Conservation (phyloP, 2,329 filamentous ascomycete genomes). For the Colletotrichum sansevieriae region DNA sequence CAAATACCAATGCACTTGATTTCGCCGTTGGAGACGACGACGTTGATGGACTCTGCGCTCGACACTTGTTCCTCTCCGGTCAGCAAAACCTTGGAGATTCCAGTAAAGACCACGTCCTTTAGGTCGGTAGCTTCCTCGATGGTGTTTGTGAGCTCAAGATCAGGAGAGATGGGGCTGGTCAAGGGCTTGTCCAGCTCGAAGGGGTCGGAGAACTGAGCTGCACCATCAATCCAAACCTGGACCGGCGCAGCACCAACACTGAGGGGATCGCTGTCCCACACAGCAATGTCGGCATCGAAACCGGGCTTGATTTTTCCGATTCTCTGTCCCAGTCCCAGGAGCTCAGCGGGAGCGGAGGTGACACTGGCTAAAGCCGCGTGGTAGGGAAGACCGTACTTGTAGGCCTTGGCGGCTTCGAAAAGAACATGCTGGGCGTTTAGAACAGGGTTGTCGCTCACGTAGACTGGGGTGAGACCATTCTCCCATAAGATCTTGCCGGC, state of each 20-base stretch:
- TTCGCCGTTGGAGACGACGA: constrained; percentile 65
- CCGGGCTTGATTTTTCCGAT: constrained; percentile 73
- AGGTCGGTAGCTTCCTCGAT: constrained; percentile 56
- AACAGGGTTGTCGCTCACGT: constrained; percentile 79
- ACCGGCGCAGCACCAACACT: constrained; percentile 70
- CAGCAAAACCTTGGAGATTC: constrained; percentile 66
- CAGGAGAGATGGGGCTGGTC: constrained; percentile 53
- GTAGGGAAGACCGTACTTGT: constrained; percentile 72
- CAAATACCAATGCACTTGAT: constrained; percentile 71
- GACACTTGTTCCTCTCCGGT: constrained; percentile 51
- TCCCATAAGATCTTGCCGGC: constrained; percentile 77
- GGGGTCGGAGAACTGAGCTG: constrained; percentile 67
- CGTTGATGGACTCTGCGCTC: constrained; percentile 54
- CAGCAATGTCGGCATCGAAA: constrained; percentile 71
- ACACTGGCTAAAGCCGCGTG: constrained; percentile 70
- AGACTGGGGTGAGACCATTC: constrained; percentile 73
- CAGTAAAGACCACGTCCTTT: constrained; percentile 66
- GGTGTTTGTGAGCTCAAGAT: constrained; percentile 56
- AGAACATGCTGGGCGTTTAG: constrained; percentile 78
- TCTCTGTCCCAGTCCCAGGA: constrained; percentile 68
- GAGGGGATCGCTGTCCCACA: constrained; percentile 74
- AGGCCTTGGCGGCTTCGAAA: constrained; percentile 72
- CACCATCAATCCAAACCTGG: constrained; percentile 75
- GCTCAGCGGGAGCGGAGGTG: constrained; percentile 69
- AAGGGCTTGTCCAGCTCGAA: constrained; percentile 66